Conservation (phyloP, 192 early-diverging fungal species). For the Allomyces arbusculus region DNA sequence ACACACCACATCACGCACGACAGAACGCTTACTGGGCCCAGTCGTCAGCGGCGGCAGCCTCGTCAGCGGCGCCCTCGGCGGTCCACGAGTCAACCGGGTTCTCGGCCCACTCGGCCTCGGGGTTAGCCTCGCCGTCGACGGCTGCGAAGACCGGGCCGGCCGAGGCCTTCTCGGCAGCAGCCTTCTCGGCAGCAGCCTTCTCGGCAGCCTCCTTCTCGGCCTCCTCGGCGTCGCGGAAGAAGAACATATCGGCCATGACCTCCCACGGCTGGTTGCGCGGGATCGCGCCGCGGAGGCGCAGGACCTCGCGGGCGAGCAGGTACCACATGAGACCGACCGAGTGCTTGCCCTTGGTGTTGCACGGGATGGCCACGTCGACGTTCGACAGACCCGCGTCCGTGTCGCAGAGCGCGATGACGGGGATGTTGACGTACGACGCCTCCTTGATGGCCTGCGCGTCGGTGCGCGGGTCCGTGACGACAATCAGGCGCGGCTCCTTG, state of each 20-base stretch:
- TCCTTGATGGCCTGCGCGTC: slow-evolving; percentile 98
- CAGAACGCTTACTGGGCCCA: background rate
- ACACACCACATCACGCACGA: too few relatives aligned
- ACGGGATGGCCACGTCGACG: slow-evolving; percentile 97
- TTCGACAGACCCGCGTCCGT: slow-evolving; percentile 85
- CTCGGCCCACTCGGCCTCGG: slow-evolving; percentile 7
- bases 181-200: slow-evolving; percentile 36
- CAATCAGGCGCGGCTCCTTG: slow-evolving; percentile 96
- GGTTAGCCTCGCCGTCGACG: slow-evolving; percentile 20
- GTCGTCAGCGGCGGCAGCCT: slow-evolving; percentile 10
- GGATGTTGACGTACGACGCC: slow-evolving; percentile 99
- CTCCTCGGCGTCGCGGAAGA: slow-evolving; percentile 97
- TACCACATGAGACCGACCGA: slow-evolving; percentile 93
- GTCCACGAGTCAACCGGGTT: slow-evolving; percentile 17
- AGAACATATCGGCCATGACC: slow-evolving; percentile 99
- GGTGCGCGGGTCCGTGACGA: slow-evolving; percentile 92
- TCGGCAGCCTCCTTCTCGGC: slow-evolving; percentile 73
- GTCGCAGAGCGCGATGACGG: slow-evolving; percentile 97
- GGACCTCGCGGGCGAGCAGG: slow-evolving; percentile 95
- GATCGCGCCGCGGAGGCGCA: slow-evolving; percentile 88
- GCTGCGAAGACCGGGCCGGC: slow-evolving; percentile 14
- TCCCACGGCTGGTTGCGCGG: slow-evolving; percentile 69
- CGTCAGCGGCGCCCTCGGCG: slow-evolving; percentile 6
- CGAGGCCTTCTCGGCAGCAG: slow-evolving; percentile 15
- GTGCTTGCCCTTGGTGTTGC: slow-evolving; percentile 99